Evolutionary conservation across 2,329 filamentous ascomycete genomes (phyloP), one percentile per base, ranked within the genome.

Genomic region (Colletotrichum trifolii): DNA sequence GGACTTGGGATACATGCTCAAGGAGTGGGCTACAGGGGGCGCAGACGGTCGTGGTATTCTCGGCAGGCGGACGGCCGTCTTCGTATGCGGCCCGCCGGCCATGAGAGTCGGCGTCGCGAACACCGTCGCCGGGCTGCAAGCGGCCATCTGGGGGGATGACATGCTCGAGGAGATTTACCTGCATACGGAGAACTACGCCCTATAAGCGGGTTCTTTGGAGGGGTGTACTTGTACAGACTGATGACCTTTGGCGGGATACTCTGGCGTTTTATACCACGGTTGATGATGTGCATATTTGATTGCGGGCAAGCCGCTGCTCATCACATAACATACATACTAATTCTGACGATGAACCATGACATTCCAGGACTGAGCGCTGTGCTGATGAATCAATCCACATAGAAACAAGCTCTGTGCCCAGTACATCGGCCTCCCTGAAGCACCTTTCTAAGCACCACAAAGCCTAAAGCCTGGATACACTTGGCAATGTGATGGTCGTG

Each of bases 161-260:
- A 85, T 86, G 71, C 86, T 91, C 50, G 94, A 97, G 74, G 95
- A 97, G 84, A 91, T 98, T 59, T 97, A 94, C 76, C 78, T 97
- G 76, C 95, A 97, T 81, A 92, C 94, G 4, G 95, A 98, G 83
- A 97, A 97, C 76, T 97, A 97, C 80, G 92, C 94, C 55, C 83
- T 97, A 67, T 97, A 77, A 84, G 4, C 34, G 15, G 49, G 13
- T 15, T 17, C 4, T 13, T 38, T 39, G 7, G 13, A 38, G 52
- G 47, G 6, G 33, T 66, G 64, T 66, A 66, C 12, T 54, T 54
- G 34, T 66, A 59, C 40, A 63, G 63, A 63, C 42, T 15, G 55
- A 49, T 58, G 46, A 58, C 38, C 17, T 12, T 56, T 40, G 3
- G n/a, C 43, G 35, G 38, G 60, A 48, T 25, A 64, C 60, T 52